Base-by-base conservation (phyloP, 176 grass and related monocot genomes). In the Rhynchospora tenuis region DNA sequence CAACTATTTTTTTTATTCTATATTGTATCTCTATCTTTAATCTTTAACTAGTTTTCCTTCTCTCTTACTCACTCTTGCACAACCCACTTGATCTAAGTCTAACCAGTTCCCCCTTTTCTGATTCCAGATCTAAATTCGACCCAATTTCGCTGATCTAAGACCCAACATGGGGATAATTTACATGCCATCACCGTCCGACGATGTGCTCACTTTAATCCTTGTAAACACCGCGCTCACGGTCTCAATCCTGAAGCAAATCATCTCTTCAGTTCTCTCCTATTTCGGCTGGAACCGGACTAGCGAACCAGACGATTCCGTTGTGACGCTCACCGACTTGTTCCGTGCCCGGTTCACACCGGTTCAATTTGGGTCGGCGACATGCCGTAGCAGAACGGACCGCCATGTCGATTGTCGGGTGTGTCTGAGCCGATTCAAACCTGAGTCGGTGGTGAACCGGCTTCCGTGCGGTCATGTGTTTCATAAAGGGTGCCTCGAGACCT, bases 391-490 rank as follows among this genome's bases (percentile, higher is more conserved):
- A 10, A 72, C 56, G 11, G 15, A 77, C 2, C 17, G 24, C 47
- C 59, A 84, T 64, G 66, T 20, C 0, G 93, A 97, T 63, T 97
- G 93, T 87, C 80, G 89, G 19, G 94, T 97, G 58, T 97, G 94
- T 68, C 75, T 97, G 4, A 27, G 60, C 51, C 83, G 81, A 67
- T 93, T 97, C 91, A 91, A 88, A 87, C 71, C 91, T 15, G 89
- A 93, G 29, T 90, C 94, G 13, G 83, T 97, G 69, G 94, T 97
- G 85, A 91, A 97, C 69, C 84, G 84, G 6, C 94, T 97, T 60
- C 89, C 84, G 26, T 97, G 94, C 59, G 94, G 94, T 6, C 94
- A 97, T 73, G 87, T 97, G 65, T 97, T 97, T 86, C 94, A 97
- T 86, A 85, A 87, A 45, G 71, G 87, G 8, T 97, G 94, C 85